A percentile compares a stretch with the other conserved stretches of the same genome.
These are phyloP conservation scores for Tanacetum coccineum DNA, from an alignment of 129 eudicot species.

Conservation along the genomic window DNA sequence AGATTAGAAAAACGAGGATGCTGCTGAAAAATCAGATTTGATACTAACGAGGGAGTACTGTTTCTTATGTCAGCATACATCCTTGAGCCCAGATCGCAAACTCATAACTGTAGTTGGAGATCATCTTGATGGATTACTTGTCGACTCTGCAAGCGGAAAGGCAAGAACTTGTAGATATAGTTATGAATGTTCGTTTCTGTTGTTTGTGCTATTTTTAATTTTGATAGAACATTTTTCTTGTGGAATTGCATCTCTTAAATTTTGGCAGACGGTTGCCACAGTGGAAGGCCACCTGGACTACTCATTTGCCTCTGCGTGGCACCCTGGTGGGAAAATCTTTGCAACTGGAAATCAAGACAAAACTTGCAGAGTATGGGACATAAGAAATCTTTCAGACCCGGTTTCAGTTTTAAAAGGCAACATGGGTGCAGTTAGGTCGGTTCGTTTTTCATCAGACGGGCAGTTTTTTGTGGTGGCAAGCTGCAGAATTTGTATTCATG, in stretches of 20 bases:
- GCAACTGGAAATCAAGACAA: slow-evolving; percentile 95
- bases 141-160: slow-evolving; percentile 73
- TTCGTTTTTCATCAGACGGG: slow-evolving; percentile 78
- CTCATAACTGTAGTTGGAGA: slow-evolving; percentile 81
- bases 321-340: slow-evolving; percentile 40
- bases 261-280: slow-evolving; percentile 55
- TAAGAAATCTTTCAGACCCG: slow-evolving; percentile 54
- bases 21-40: no score
- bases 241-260: neutral
- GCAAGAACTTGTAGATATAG: slow-evolving; percentile 31
- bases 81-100: slow-evolving; percentile 46
- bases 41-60: no score
- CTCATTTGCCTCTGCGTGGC: slow-evolving; percentile 92
- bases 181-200: neutral
- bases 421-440: slow-evolving; percentile 79
- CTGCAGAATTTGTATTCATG: slow-evolving; percentile 91
- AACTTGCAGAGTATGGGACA: slow-evolving; percentile 86
- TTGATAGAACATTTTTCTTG: neutral
- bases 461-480: slow-evolving; percentile 67
- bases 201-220: neutral
- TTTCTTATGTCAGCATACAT: no score
- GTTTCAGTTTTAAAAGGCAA: slow-evolving; percentile 69
- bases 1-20: no score
- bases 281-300: slow-evolving; percentile 79
- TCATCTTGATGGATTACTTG: slow-evolving; percentile 70